A percentile compares a stretch with the other conserved stretches of the same genome.
Conservation (phyloP, 805 yeast species). For the Candida suzukii region DNA sequence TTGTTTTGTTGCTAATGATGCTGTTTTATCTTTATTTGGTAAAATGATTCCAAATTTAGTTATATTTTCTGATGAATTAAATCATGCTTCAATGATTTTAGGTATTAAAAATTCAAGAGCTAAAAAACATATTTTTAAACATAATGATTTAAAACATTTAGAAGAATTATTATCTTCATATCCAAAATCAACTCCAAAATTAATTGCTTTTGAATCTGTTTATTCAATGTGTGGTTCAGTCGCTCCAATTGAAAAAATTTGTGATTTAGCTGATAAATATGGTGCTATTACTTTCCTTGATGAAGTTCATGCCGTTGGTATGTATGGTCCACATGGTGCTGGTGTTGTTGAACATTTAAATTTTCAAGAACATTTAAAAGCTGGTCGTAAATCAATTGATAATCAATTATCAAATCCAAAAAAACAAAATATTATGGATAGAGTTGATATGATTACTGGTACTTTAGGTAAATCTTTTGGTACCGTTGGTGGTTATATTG, state of each 20-base stretch:
- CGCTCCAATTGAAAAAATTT: slow-evolving; percentile 85
- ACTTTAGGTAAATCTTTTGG: slow-evolving; percentile 97
- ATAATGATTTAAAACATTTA: slow-evolving; percentile 79
- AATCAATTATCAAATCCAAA: slow-evolving; percentile 28
- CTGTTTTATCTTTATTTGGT: slow-evolving; percentile 84
- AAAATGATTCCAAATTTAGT: slow-evolving; percentile 85
- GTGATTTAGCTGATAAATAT: slow-evolving; percentile 94
- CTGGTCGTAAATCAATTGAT: slow-evolving; percentile 34
- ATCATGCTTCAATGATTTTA: slow-evolving; percentile 97
- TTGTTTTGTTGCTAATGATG: slow-evolving; percentile 96
- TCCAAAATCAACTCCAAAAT: slow-evolving; percentile 85
- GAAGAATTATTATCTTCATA: slow-evolving; percentile 71
- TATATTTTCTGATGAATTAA: slow-evolving; percentile 84
- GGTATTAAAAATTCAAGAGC: slow-evolving; percentile 91
- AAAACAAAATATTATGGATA: slow-evolving; percentile 63
- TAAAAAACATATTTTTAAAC: slow-evolving; percentile 83
- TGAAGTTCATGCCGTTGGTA: slow-evolving; percentile 98
- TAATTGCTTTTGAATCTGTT: slow-evolving; percentile 95
- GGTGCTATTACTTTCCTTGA: slow-evolving; percentile 96
- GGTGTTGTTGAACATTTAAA: slow-evolving; percentile 98
- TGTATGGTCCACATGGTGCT: slow-evolving; percentile 99
- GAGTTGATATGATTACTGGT: slow-evolving; percentile 95
- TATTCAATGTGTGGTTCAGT: slow-evolving; percentile 99
- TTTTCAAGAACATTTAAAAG: slow-evolving; percentile 69
- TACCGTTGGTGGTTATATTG: slow-evolving; percentile 95